A percentile compares a stretch with the other conserved stretches of the same genome.
These are phyloP conservation scores for Aquilaria malaccensis DNA, from an alignment of 345 rosid genomes.

Conservation along the genomic window DNA sequence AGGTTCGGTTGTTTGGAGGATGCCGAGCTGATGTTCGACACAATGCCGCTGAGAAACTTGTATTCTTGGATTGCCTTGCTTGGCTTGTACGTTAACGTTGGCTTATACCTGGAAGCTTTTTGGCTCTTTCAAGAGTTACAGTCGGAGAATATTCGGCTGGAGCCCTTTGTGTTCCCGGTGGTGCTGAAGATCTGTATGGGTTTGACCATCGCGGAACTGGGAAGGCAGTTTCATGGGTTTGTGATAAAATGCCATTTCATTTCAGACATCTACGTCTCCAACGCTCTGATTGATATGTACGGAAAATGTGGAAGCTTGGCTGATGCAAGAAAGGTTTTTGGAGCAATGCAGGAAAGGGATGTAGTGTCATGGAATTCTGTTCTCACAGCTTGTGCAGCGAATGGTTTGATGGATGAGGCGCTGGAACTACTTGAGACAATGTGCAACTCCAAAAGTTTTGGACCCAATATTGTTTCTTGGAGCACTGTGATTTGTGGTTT, in stretches of 20 bases:
- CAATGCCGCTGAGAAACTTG: conserved; percentile 36
- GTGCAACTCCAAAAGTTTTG: conserved; percentile 17
- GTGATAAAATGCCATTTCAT: conserved; percentile 29
- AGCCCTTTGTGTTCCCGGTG: conserved; percentile 38
- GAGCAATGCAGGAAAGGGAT: conserved; percentile 31
- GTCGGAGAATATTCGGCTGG: conserved; percentile 27
- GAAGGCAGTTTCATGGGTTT: conserved; percentile 41
- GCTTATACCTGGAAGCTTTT: conserved; percentile 32
- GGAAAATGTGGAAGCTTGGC: conserved; percentile 42
- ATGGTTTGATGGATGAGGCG: conserved; percentile 36
- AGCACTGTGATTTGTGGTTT: conserved; percentile 59
- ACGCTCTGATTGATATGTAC: conserved; percentile 50
- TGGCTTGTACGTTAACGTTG: conserved; percentile 31
- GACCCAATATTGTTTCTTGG: conserved; percentile 55
- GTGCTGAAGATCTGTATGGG: conserved; percentile 41
- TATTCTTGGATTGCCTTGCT: conserved; percentile 48
- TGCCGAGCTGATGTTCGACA: conserved; percentile 36
- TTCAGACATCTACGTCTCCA: conserved; percentile 32
- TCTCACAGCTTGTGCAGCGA: conserved; percentile 40
- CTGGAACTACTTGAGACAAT: conserved; percentile 33
- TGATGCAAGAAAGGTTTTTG: conserved; percentile 33
- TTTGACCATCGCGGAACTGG: conserved; percentile 26
- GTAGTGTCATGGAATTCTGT: conserved; percentile 51
- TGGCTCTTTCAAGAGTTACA: conserved; percentile 21
- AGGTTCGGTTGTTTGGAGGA: conserved; percentile 24